Evolutionary conservation across 2,329 filamentous ascomycete species (phyloP), one percentile per base, ranked within the genome.

Genomic region (Colletotrichum tabaci): DNA sequence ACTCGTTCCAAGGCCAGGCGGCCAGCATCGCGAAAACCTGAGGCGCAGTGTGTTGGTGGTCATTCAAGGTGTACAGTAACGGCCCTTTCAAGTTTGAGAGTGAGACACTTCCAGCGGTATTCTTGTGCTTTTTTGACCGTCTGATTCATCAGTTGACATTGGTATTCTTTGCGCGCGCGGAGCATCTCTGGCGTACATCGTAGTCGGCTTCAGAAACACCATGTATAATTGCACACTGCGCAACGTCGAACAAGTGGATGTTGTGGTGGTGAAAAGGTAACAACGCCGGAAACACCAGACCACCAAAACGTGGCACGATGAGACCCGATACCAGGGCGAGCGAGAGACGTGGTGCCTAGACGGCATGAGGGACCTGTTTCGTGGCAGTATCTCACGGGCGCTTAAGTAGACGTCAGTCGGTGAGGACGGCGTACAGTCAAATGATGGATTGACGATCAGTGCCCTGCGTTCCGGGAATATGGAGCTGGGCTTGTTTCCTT

Each of bases 371-470:
- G 65, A 21, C 18, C 21, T 42, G 63, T 57, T 57, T 18, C 23
- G 38, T 44, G 60, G 60, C 47, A 56, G 53, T 69, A 66, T 69
- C 60, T 62, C 40, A 64, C 66, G 47, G 60, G 69, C 69, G 69
- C 69, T 72, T 69, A 72, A 72, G 66, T 69, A 38, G 66, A 72
- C 69, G 58, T 72, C 60, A 61, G 66, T 72, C 66, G 60, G 60
- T 40, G 69, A 64, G 15, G 52, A 38, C 38, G 15, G 21, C 30
- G 8, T 10, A 12, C 15, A 12, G 42, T 15, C 38, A 15, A 42
- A 46, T n/a, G 61, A 44, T 3, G n/a, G 35, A 30, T 18, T 35
- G 18, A 8, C 18, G 35, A 55, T 44, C 23, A 13, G 16, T 23
- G 18, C 3, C 35, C 4, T 30, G 47, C 4, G 21, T n/a, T 5